Conservation (phyloP, 345 rosid species). For the Erysimum cheiranthoides region DNA sequence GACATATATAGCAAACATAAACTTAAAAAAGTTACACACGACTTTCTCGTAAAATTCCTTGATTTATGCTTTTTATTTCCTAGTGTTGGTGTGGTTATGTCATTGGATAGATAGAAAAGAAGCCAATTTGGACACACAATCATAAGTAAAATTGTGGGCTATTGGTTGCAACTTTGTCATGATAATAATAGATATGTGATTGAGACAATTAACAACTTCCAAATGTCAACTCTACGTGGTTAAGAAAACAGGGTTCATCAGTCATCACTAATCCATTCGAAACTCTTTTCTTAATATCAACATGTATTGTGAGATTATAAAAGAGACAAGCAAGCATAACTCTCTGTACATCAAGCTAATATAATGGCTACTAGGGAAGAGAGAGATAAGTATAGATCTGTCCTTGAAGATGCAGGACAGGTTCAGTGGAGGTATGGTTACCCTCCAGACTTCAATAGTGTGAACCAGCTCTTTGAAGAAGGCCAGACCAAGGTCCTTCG, state of each 20-base stretch:
- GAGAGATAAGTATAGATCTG: slow-evolving; percentile 69
- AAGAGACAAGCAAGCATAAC: slow-evolving; percentile 14
- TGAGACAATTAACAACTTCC: slow-evolving; percentile 40
- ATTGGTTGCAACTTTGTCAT: slow-evolving; percentile 27
- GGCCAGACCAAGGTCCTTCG: slow-evolving; percentile 66
- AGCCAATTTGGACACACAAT: slow-evolving; percentile 7
- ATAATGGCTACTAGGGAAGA: slow-evolving; percentile 45
- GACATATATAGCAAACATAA: slow-evolving; percentile 4
- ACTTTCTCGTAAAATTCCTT: neutral
- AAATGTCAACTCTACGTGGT: slow-evolving; percentile 18
- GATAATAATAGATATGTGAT: slow-evolving; percentile 18
- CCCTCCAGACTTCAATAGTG: slow-evolving; percentile 60
- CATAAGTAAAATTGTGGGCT: neutral
- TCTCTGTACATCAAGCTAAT: slow-evolving; percentile 30
- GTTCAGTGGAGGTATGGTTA: slow-evolving; percentile 70
- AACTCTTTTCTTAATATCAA: neutral
- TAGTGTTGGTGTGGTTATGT: slow-evolving; percentile 6
- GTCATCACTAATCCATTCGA: neutral
- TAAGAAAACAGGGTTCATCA: neutral
- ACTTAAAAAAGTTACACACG: neutral
- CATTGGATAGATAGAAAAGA: neutral
- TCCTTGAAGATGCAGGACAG: slow-evolving; percentile 50
- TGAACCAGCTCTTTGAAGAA: slow-evolving; percentile 70
- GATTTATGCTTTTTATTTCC: neutral
- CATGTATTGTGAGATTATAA: slow-evolving; percentile 33